Base-by-base conservation (phyloP, 2,329 filamentous ascomycete species). In the Cladosporium oxysporum region DNA sequence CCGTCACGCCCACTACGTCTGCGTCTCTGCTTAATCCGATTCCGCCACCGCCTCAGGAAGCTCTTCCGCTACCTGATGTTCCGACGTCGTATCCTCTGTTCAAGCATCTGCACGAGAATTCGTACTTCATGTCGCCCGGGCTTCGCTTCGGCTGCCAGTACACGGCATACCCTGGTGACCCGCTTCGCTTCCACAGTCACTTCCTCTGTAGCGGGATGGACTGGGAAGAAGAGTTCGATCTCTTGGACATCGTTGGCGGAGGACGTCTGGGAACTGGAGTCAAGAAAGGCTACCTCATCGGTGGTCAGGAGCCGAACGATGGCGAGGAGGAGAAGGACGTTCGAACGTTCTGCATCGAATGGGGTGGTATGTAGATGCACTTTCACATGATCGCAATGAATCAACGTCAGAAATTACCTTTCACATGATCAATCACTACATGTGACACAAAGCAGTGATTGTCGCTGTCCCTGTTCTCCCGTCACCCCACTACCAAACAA, bases 141-240 rank as follows among this genome's bases (percentile, higher is more conserved):
- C 84, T 99, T 62, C 91, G 95, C 29, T 99, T 99, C 74, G 95
- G 95, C 29, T 96, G 93, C 72, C 88, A 95, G 74, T 97, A 96
- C 79, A 92, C 93, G 71, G 92, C 96, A 5, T 99, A 99, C 73
- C 95, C 95, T 0, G 95, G 95, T 55, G 95, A 99, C 76, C 93
- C 95, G 1, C 83, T 99, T 61, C 89, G 95, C 12, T 99, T 96
- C 77, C 95, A 99, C 78, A 95, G 92, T 55, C 95, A 99, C 77
- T 98, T 97, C 77, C 85, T 97, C 72, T 91, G 90, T 8, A 90
- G 90, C n/a, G 88, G 91, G 35, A 87, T 91, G 71, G 88, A 84
- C n/a, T 98, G 93, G 92, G 88, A 97, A 67, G 87, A 97, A 73
- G 88, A 93, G 71, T 90, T 99, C 65, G 86, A 91, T 44, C 82